These are phyloP conservation scores for Xylaria sp. DNA, from an alignment of 2,329 filamentous ascomycete genomes.

Conservation along the genomic window DNA sequence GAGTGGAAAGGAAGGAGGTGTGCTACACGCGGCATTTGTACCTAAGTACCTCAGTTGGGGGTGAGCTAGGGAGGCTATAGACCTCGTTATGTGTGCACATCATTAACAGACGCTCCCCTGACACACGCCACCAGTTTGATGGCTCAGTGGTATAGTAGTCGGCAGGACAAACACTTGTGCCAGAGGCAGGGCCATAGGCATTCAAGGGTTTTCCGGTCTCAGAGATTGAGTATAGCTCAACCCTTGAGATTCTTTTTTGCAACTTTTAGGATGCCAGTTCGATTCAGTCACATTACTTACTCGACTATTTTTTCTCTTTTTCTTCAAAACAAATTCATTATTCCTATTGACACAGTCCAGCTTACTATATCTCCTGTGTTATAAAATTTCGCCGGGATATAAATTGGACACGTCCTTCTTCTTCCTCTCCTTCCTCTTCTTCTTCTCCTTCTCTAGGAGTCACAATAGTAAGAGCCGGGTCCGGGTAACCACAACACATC, in stretches of 20 bases:
- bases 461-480: too few relatives aligned
- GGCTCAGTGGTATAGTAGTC: conserved; percentile 20
- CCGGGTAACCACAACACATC: too few relatives aligned
- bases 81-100: conserved; percentile 6
- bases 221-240: conserved; percentile 5
- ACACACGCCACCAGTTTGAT: neutral
- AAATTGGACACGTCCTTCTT: too few relatives aligned
- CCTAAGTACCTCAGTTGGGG: too few relatives aligned
- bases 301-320: neutral
- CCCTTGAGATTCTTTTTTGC: conserved; percentile 14
- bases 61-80: conserved; percentile 13
- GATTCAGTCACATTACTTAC: neutral
- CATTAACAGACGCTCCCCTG: conserved; percentile 20
- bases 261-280: conserved; percentile 7
- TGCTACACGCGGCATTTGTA: too few relatives aligned
- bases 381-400: too few relatives aligned
- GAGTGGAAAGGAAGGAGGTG: too few relatives aligned
- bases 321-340: too few relatives aligned
- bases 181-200: conserved; percentile 14
- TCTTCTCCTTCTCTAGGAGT: too few relatives aligned
- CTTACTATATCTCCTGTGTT: too few relatives aligned
- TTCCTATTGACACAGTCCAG: too few relatives aligned
- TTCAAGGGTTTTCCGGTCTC: conserved; percentile 20
- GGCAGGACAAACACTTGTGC: conserved; percentile 19
- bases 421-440: too few relatives aligned